Base-by-base conservation (phyloP, 2,329 filamentous ascomycete species). In the Cercospora sp. region DNA sequence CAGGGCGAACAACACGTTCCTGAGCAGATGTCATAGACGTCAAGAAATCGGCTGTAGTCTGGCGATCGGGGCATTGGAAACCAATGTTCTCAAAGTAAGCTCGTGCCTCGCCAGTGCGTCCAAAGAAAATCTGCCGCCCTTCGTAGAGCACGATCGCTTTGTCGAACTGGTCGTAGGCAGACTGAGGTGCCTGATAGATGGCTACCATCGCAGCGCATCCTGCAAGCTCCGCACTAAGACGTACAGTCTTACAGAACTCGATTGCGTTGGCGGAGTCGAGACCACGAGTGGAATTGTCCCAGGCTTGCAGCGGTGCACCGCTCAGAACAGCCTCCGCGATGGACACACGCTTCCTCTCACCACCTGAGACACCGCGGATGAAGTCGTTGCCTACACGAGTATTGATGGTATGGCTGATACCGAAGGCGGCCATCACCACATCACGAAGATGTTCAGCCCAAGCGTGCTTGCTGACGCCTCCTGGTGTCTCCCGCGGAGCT, bases 281-380 rank as follows among this genome's bases (percentile, higher is more conserved):
- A 79, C 90, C 90, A 80, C 90, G 85, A 28, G 90, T 92, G 49
- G 86, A 89, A 82, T 92, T 92, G 75, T 92, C 92, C 91, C 92
- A 95, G 69, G 89, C 90, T 77, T 91, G 89, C 5, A 79, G 62
- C n/a, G 77, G 75, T 0, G 87, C 86, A 37, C 84, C 82, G 16
- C 89, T 89, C 10, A 93, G 82, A 68, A 90, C 85, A 72, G 91
- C 92, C 79, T 95, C 92, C 1, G 90, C 91, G 69, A 95, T 93
- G 55, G 89, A 91, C 5, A 96, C 92, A 77, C 93, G 88, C 81
- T 95, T 88, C 76, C 89, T 86, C 83, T 93, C 90, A 76, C 90
- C 91, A 76, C 90, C 90, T 30, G 87, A 90, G 9, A 93, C 90
- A 78, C 90, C 90, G 67, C 90, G 88, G 32, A 92, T 82, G 76